Conservation (phyloP, 352 stramenopile genomes). For the Ochromonadaceae sp. region DNA sequence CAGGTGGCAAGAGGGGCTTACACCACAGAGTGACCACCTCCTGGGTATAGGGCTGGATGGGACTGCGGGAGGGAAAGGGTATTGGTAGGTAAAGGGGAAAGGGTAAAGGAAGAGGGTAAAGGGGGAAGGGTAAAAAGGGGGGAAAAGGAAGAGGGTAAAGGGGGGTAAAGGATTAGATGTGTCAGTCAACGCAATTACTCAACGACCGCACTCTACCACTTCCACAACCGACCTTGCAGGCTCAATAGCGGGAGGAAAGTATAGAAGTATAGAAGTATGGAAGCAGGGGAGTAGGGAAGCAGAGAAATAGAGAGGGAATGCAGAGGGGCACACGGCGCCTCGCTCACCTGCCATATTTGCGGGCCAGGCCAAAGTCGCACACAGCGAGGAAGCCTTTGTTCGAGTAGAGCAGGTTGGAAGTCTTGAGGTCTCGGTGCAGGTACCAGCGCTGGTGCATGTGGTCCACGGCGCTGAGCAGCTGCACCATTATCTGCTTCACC, state of each 20-base stretch:
- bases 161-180: too few species aligned
- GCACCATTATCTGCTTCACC: conserved; percentile 72
- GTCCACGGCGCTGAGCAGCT: conserved; percentile 59
- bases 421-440: conserved; percentile 94
- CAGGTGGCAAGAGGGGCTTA: background rate
- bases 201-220: too few species aligned
- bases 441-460: conserved; percentile 69
- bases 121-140: too few species aligned
- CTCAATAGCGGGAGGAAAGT: too few species aligned
- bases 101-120: too few species aligned
- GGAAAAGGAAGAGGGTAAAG: too few species aligned
- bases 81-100: too few species aligned
- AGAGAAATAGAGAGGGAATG: background rate
- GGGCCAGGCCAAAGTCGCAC: conserved; percentile 55
- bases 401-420: conserved; percentile 89
- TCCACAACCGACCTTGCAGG: too few species aligned
- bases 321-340: background rate
- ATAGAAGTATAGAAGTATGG: too few species aligned
- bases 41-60: conserved; percentile 32
- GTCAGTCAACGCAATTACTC: too few species aligned
- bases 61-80: conserved; percentile 13
- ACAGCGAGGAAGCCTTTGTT: conserved; percentile 51
- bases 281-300: too few species aligned
- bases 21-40: conserved; percentile 67
- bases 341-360: conserved; percentile 28